These are phyloP conservation scores for Melastoma malabathricum DNA, from an alignment of 345 rosid genomes.

Conservation along the genomic window DNA sequence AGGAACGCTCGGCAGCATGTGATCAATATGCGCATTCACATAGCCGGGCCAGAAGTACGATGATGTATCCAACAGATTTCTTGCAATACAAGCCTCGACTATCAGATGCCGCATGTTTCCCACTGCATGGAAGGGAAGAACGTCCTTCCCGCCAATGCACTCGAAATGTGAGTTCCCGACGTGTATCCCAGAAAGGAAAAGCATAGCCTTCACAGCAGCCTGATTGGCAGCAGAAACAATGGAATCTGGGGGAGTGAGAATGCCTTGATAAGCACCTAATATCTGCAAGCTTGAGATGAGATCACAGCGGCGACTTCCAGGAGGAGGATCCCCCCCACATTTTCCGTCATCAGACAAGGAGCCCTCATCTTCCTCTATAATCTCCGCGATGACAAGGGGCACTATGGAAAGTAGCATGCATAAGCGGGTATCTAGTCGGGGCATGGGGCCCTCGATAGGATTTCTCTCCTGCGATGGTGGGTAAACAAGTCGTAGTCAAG, in stretches of 20 bases:
- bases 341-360: conserved; percentile 21
- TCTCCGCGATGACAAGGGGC: conserved; percentile 62
- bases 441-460: conserved; percentile 85
- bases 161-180: conserved; percentile 51
- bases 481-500: conserved; percentile 1
- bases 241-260: conserved; percentile 72
- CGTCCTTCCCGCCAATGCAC: conserved; percentile 61
- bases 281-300: conserved; percentile 66
- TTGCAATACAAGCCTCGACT: conserved; percentile 88
- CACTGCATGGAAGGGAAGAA: conserved; percentile 58
- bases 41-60: conserved; percentile 94
- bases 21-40: conserved; percentile 55
- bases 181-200: conserved; percentile 60
- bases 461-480: conserved; percentile 58
- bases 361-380: conserved; percentile 61
- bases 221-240: conserved; percentile 80
- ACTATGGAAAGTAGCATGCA: conserved; percentile 73
- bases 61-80: conserved; percentile 76
- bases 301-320: conserved; percentile 31
- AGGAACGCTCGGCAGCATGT: conserved; percentile 45
- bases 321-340: conserved; percentile 14
- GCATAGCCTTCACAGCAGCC: conserved; percentile 75
- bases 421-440: conserved; percentile 72
- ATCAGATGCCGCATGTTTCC: conserved; percentile 97
- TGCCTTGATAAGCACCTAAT: conserved; percentile 68